Base-by-base conservation (phyloP, 23 red algal genomes). In the Gracilaria caudata region DNA sequence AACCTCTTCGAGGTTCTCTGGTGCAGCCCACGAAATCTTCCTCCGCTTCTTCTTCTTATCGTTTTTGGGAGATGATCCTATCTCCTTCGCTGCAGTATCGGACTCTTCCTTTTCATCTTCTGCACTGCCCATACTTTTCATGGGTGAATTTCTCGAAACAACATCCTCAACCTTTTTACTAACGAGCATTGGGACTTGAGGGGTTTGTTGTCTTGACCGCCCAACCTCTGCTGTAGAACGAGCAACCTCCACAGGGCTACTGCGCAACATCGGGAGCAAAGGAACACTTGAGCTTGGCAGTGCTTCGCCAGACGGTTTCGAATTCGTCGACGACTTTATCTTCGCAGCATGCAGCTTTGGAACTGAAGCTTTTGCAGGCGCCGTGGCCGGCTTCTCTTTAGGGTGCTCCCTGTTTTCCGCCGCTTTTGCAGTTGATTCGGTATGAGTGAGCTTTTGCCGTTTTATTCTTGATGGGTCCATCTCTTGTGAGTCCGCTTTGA, bases 1-100 rank as follows among this genome's bases (percentile, higher is more conserved):
- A 26, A 91, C 64, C 39, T 91, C 87, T 28, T 80, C 87, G 45
- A 91, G 64, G 1, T 81, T 81, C 32, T 91, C 87, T 8, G 78
- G 57, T 38, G n/a, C 4, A 13, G 78, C 87, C 87, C 87, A 91
- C n/a, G 57, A 73, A 36, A 91, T 76, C 30, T 37, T 71, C 66
- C 79, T 91, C 46, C 51, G 59, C 39, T 82, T 82, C 61, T 80
- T 91, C 56, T 80, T 75, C 29, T 75, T 75, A 9, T 75, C 70
- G 7, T 12, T 38, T 40, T 75, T 75, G 37, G 70, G 70, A 47
- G 70, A 75, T 16, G 60, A 32, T 3, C 23, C 61, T 30, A 49
- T 75, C 0, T 43, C 37, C 21, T 24, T 75, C 0, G 40, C 37
- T 3, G 7, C 10, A 26, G 70, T 49, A 0, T 75, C 70, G 4